Evolutionary conservation across 306 rosid species (phyloP), one percentile per base, ranked within the genome.

Genomic region (Vigna mungo): DNA sequence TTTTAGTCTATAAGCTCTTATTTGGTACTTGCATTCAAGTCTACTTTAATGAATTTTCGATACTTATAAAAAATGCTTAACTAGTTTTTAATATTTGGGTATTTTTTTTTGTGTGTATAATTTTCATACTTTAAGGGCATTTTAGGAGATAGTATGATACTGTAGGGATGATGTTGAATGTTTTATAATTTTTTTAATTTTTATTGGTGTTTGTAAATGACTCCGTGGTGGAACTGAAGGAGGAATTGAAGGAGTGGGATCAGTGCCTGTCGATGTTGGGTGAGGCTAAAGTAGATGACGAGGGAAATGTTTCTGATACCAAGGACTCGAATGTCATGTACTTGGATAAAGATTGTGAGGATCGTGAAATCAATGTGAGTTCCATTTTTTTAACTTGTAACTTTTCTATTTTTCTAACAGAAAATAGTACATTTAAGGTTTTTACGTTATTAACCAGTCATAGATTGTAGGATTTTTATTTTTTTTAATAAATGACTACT

Each of bases 161-260:
- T 17, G 9, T 8, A 7, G 25, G 58, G 13, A 18, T 52, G 25
- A 2, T 7, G 20, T 8, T 52, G 13, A 44, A 44, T 1, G 23
- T 5, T n/a, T 51, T 51, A 6, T 41, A 41, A 9, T 52, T 52
- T 7, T 44, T 0, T 55, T 61, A 61, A 13, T 7, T 61, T 20
- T 51, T 49, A 17, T 32, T 48, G 16, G 36, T 43, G 75, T 66
- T 41, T 56, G 13, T n/a, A 46, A 20, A 66, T 20, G 71, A 39
- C 11, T 3, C 16, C 4, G 41, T 64, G 23, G 11, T 58, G 34
- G 18, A 32, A 80, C 48, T 68, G 23, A 62, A 94, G 97, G 97
- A 89, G 85, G 98, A 95, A 64, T 80, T 95, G 85, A 95, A 92
- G 90, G 97, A 95, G 76, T 95, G 97, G 98, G 95, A 92, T 70